phyloP scores from a whole-genome alignment of 331 rosid species.

The Prunus yedoensis region DNA sequence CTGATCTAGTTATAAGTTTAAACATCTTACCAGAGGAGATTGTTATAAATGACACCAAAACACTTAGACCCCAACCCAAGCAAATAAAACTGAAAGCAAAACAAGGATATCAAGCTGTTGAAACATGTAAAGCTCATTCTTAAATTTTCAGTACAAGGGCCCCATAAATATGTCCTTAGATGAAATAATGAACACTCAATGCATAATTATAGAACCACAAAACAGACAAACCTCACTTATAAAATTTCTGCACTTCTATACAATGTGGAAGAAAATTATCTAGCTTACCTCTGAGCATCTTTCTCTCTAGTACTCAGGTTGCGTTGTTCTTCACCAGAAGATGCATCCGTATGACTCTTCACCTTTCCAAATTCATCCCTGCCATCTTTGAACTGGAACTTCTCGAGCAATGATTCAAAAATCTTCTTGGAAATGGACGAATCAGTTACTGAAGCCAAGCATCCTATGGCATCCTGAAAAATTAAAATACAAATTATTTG shows the following conservation, averaged over 20 bases:
- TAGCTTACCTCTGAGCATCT: slow-evolving; percentile 55
- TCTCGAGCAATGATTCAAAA: slow-evolving; percentile 53
- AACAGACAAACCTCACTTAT: not conserved
- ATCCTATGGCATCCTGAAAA: slow-evolving; percentile 78
- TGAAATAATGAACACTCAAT: not conserved
- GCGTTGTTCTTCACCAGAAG: slow-evolving; percentile 30
- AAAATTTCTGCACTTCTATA: not conserved
- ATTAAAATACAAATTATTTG: not conserved
- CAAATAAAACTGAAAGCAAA: not conserved
- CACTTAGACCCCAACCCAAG: not conserved
- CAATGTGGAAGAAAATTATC: not conserved
- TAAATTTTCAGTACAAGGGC: not conserved
- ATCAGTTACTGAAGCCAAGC: slow-evolving; percentile 81
- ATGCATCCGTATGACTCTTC: slow-evolving; percentile 26
- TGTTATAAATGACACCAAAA: not conserved
- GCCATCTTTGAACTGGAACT: slow-evolving; percentile 45
- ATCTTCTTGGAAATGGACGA: slow-evolving; percentile 55
- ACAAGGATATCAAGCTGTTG: not conserved
- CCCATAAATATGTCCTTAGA: not conserved
- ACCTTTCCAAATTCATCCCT: slow-evolving; percentile 41
- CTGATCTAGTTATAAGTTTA: not conserved
- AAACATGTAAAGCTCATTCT: not conserved
- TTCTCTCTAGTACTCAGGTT: slow-evolving; percentile 40
- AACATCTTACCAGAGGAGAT: not conserved
- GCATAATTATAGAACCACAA: not conserved